Evolutionary conservation across 371 early-diverging fungal genomes (phyloP), one percentile per base, ranked within the genome.

Genomic region (Globomyces sp.): DNA sequence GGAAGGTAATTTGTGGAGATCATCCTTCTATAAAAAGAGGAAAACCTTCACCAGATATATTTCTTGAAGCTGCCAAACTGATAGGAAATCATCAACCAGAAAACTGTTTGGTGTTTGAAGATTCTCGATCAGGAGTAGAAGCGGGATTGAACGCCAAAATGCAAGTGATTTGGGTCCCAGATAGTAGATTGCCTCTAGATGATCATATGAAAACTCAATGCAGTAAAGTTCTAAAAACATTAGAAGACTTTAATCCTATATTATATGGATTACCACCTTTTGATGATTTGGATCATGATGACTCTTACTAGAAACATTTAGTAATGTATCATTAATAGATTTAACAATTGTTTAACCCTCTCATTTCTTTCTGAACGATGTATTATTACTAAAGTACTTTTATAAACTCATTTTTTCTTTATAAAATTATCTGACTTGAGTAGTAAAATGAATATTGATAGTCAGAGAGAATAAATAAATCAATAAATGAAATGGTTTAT

Each of bases 31-130:
- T 95, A 49, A 73, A 78, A 63, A 70, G 81, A 58, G 92, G 92
- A 13, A 96, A 96, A 75, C 97, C 97, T 2, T 80, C 89, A 9
- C 96, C 97, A 0, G 97, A 96, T 72, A 79, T 94, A 13, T 96
- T 95, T 74, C 79, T 89, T 41, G 88, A 83, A 4, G 96, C 93
- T 11, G 72, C 77, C 10, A 57, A 72, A 46, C 60, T 63, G 71
- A 44, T 80, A 1, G 68, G 73, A 3, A 80, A 84, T 1, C 71
- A 79, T 64, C 74, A 84, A 1, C 79, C n/a, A 4, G 61, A 71
- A 13, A 80, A 82, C 37, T 93, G 94, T 73, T 78, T 96, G 34
- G 95, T 95, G 10, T 95, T 96, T 86, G 97, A 96, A 73, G 96
- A 96, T 69, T 88, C 95, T 3, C 74, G 82, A 1, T 83, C 85